phyloP scores from a whole-genome alignment of 805 yeast species.

The Metschnikowia reukaufii region DNA sequence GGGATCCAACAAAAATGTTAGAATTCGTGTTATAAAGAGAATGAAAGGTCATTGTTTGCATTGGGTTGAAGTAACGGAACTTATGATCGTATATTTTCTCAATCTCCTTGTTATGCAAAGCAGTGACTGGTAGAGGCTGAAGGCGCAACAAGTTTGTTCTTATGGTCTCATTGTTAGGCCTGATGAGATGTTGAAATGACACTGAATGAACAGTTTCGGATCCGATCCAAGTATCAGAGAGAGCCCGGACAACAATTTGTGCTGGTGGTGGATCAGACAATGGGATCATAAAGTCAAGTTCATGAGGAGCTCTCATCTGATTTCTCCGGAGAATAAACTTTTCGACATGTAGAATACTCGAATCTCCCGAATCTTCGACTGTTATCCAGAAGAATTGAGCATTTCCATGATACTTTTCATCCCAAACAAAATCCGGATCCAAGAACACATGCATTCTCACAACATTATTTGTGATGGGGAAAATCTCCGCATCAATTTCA shows the following conservation, averaged over 20 bases:
- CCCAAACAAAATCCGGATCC: conserved; percentile 85
- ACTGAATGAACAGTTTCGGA: conserved; percentile 73
- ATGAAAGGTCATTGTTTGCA: conserved; percentile 97
- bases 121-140: conserved; percentile 83
- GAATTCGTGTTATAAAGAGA: conserved; percentile 76
- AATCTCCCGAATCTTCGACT: conserved; percentile 80
- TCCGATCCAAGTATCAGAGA: conserved; percentile 90
- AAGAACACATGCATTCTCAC: conserved; percentile 74
- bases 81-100: conserved; percentile 66
- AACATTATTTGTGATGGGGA: conserved; percentile 85
- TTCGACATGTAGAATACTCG: conserved; percentile 77
- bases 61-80: conserved; percentile 91
- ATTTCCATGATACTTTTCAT: conserved; percentile 72
- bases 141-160: conserved; percentile 76
- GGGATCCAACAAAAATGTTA: conserved; percentile 91
- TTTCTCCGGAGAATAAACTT: conserved; percentile 66
- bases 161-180: conserved; percentile 84
- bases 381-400: conserved; percentile 90
- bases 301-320: conserved; percentile 56
- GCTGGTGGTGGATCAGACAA: conserved; percentile 86
- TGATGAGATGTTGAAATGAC: conserved; percentile 85
- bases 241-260: conserved; percentile 74
- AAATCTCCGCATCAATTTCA: conserved; percentile 73
- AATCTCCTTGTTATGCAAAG: conserved; percentile 64
- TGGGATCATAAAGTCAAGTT: conserved; percentile 91